phyloP scores from a whole-genome alignment of 805 yeast genomes.

The Clavispora carvajalis region DNA sequence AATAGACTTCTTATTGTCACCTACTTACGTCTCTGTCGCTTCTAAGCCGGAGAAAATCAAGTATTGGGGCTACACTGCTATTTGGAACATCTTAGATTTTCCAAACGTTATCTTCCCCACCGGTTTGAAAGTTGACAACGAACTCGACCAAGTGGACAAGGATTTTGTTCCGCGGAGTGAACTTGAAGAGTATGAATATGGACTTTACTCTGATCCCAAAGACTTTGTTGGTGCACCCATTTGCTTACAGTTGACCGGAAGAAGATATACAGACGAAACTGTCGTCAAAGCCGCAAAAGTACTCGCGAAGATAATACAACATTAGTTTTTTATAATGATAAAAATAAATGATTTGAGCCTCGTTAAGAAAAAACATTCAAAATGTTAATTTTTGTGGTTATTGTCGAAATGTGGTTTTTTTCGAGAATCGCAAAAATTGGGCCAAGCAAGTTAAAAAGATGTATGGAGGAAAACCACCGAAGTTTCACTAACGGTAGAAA shows the following conservation, averaged over 20 bases:
- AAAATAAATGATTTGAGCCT: background rate
- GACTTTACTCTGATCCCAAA: slow-evolving; percentile 15
- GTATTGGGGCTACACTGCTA: slow-evolving; percentile 18
- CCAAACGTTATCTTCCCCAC: slow-evolving; percentile 18
- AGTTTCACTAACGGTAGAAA: too few species aligned
- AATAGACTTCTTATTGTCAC: slow-evolving; percentile 14
- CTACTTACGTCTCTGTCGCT: slow-evolving; percentile 16
- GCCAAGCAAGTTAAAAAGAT: too few species aligned
- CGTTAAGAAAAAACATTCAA: too few species aligned
- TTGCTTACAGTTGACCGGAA: slow-evolving; percentile 16
- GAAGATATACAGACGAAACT: slow-evolving; percentile 15
- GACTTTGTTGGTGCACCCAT: slow-evolving; percentile 14
- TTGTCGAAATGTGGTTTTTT: too few species aligned
- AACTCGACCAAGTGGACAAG: slow-evolving; percentile 11
- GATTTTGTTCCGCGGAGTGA: slow-evolving; percentile 13
- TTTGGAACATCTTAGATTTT: slow-evolving; percentile 17
- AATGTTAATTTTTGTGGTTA: too few species aligned
- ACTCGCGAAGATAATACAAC: slow-evolving; percentile 10
- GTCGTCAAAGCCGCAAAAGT: slow-evolving; percentile 16
- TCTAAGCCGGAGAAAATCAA: slow-evolving; percentile 12
- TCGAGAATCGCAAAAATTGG: too few species aligned
- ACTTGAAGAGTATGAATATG: slow-evolving; percentile 15
- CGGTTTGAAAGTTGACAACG: slow-evolving; percentile 13
- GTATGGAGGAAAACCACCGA: too few species aligned
- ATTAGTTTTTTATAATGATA: background rate